A percentile compares a stretch with the other conserved stretches of the same genome.
Conservation (phyloP, 1,139 yeast species). For the Kluyveromyces sp. region DNA sequence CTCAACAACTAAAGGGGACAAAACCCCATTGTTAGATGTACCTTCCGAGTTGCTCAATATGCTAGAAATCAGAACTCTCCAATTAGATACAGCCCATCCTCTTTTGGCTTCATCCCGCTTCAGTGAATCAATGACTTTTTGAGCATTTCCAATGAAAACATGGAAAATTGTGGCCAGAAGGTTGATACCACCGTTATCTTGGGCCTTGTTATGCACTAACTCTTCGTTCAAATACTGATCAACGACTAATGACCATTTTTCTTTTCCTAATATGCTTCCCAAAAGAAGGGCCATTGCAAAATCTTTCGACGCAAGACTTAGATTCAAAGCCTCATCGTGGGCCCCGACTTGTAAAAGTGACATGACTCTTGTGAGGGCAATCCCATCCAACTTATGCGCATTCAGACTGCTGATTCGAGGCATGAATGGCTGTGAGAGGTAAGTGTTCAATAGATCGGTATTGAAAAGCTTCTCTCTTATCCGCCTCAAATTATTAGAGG, state of each 20-base stretch:
- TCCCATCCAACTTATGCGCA: conserved; percentile 22
- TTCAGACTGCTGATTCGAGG: conserved; percentile 14
- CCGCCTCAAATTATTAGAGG: conserved; percentile 16
- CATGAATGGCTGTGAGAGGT: conserved; percentile 20
- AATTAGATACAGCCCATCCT: conserved; percentile 44
- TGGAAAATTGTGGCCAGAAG: conserved; percentile 55
- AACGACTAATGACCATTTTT: conserved; percentile 54
- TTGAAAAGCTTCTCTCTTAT: conserved; percentile 27
- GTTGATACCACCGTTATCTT: conserved; percentile 38
- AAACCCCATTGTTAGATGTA: conserved; percentile 15
- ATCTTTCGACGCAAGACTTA: conserved; percentile 56
- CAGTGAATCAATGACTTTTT: conserved; percentile 46
- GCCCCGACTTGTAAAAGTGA: conserved; percentile 52
- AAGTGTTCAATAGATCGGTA: conserved; percentile 23
- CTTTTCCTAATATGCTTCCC: conserved; percentile 59
- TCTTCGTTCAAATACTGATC: conserved; percentile 42
- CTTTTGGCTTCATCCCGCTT: conserved; percentile 36
- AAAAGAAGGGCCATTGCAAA: conserved; percentile 75
- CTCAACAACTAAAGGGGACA: conserved; percentile 37
- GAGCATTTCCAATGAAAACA: conserved; percentile 57
- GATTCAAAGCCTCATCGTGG: conserved; percentile 56
- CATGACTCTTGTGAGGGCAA: conserved; percentile 11
- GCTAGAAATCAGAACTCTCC: conserved; percentile 46
- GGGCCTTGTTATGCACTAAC: conserved; percentile 37
- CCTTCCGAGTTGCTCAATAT: conserved; percentile 27